These are phyloP conservation scores for Ramaria rubella DNA, from an alignment of 768 basidiomycete species.

Conservation along the genomic window DNA sequence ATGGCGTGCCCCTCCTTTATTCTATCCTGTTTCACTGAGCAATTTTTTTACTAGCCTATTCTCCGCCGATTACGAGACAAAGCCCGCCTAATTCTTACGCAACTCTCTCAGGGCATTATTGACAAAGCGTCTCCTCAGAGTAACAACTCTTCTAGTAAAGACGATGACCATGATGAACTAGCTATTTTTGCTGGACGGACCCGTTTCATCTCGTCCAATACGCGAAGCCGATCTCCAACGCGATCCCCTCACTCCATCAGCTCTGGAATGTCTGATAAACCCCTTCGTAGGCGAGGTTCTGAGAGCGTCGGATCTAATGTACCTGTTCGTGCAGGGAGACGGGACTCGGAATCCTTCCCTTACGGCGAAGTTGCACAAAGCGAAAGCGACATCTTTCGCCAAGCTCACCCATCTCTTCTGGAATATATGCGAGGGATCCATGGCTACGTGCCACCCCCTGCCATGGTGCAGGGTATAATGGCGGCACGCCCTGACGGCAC, in stretches of 20 bases:
- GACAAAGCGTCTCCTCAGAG: conserved; percentile 41
- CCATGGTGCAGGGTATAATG: not conserved
- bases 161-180: conserved; percentile 57
- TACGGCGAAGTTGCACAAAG: conserved; percentile 15
- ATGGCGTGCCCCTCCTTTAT: not conserved
- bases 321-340: not conserved
- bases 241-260: conserved; percentile 12
- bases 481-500: not conserved
- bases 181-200: conserved; percentile 74
- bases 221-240: conserved; percentile 16
- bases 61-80: conserved; percentile 54
- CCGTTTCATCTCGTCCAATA: conserved; percentile 51
- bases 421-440: conserved; percentile 27
- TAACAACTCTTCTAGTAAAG: conserved; percentile 46
- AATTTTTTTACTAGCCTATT: conserved; percentile 48
- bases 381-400: conserved; percentile 16
- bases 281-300: conserved; percentile 12
- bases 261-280: conserved; percentile 6
- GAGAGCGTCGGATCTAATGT: conserved; percentile 8
- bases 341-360: conserved; percentile 14
- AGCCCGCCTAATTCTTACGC: conserved; percentile 47
- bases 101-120: conserved; percentile 38
- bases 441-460: conserved; percentile 12
- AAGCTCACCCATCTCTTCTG: conserved; percentile 27
- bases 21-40: conserved; percentile 8